These are phyloP conservation scores for Nitzschia putrida DNA, from an alignment of 108 stramenopile genomes.

Conservation along the genomic window DNA sequence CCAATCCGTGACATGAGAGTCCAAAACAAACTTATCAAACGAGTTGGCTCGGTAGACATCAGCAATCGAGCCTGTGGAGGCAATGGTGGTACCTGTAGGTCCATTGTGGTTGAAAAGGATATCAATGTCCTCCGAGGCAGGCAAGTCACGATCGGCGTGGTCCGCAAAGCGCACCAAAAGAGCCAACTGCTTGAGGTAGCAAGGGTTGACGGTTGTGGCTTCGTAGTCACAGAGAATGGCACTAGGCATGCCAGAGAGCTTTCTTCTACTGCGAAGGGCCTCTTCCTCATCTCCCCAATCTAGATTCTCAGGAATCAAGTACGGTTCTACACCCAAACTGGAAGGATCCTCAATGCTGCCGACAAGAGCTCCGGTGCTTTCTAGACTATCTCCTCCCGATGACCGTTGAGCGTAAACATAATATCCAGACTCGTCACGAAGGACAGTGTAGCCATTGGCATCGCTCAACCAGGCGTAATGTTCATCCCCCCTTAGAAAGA, in stretches of 20 bases:
- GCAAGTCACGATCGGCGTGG: constrained; percentile 30
- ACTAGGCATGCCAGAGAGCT: constrained; percentile 7
- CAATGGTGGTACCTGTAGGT: constrained; percentile 12
- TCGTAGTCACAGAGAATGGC: constrained; percentile 14
- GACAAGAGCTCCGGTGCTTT: neutral
- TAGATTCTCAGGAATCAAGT: neutral
- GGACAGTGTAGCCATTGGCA: constrained; percentile 8
- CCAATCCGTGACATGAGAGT: constrained; percentile 31
- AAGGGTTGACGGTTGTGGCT: constrained; percentile 12
- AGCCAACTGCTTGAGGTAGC: constrained; percentile 25
- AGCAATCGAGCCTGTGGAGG: constrained; percentile 25
- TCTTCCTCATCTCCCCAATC: constrained; percentile 9
- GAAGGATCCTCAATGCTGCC: neutral
- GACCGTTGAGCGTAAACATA: constrained; percentile 13
- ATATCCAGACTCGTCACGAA: constrained; percentile 4
- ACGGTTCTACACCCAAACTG: neutral
- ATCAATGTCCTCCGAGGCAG: constrained; percentile 20
- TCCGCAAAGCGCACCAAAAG: constrained; percentile 27
- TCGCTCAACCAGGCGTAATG: constrained; percentile 20
- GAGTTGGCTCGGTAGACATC: constrained; percentile 35
- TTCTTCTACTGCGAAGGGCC: neutral
- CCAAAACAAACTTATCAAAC: constrained; percentile 27
- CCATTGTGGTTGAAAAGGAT: constrained; percentile 38
- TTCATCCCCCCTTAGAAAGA: constrained; percentile 18
- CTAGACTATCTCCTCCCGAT: neutral